A percentile compares a stretch with the other conserved stretches of the same genome.
These are phyloP conservation scores for Barbatosphaeria neglecta DNA, from an alignment of 495 filamentous ascomycete species.

Conservation along the genomic window DNA sequence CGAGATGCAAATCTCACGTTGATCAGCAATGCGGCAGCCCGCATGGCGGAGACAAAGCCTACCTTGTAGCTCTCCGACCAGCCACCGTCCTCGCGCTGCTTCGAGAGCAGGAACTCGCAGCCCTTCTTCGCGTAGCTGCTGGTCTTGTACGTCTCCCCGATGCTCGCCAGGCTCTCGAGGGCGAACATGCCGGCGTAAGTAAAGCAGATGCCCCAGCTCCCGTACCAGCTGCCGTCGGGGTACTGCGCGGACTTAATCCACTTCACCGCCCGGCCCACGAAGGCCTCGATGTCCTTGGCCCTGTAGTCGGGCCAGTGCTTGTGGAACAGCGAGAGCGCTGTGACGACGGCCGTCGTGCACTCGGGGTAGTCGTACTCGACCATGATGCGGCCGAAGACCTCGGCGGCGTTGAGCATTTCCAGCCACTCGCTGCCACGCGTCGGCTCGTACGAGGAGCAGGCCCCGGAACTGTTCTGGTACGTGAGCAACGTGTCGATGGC, in stretches of 20 bases:
- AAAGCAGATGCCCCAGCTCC: slow-evolving; percentile 95
- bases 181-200: slow-evolving; percentile 96
- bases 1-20: too few species aligned
- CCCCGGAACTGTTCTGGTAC: slow-evolving; percentile 83
- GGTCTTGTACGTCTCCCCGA: slow-evolving; percentile 70
- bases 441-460: slow-evolving; percentile 83
- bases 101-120: slow-evolving; percentile 73
- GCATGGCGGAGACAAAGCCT: too few species aligned
- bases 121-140: slow-evolving; percentile 57
- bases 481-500: slow-evolving; percentile 83
- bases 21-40: too few species aligned
- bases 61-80: slow-evolving; percentile 94
- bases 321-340: slow-evolving; percentile 70
- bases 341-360: slow-evolving; percentile 93
- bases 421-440: slow-evolving; percentile 63
- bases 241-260: slow-evolving; percentile 76
- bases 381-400: slow-evolving; percentile 97
- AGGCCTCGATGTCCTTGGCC: slow-evolving; percentile 56
- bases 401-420: slow-evolving; percentile 84
- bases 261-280: slow-evolving; percentile 56
- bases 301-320: slow-evolving; percentile 74
- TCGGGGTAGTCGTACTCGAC: slow-evolving; percentile 96
- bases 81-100: slow-evolving; percentile 79
- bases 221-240: slow-evolving; percentile 88
- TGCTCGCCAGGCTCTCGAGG: slow-evolving; percentile 67